These are phyloP conservation scores for Corinectria fuckeliana DNA, from an alignment of 2,329 filamentous ascomycete species.

Conservation along the genomic window DNA sequence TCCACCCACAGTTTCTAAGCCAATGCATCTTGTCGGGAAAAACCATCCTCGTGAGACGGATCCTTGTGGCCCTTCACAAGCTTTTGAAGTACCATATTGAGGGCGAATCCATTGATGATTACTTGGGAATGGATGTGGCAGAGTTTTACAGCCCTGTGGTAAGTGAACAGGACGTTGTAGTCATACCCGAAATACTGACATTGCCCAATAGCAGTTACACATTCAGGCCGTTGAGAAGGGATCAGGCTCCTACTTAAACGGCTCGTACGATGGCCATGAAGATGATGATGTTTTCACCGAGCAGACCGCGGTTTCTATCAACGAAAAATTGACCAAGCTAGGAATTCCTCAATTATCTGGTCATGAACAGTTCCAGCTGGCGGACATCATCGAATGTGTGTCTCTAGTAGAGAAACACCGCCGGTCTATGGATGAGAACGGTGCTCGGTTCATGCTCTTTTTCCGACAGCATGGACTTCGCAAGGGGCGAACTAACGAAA, in stretches of 20 bases:
- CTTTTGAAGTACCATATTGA: slow-evolving; percentile 83
- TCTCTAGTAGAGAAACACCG: slow-evolving; percentile 86
- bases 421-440: slow-evolving; percentile 89
- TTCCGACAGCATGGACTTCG: slow-evolving; percentile 81
- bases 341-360: slow-evolving; percentile 81
- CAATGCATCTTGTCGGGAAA: slow-evolving; percentile 88
- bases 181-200: slow-evolving; percentile 13
- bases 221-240: slow-evolving; percentile 38
- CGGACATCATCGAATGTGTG: slow-evolving; percentile 84
- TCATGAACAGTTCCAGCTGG: slow-evolving; percentile 84
- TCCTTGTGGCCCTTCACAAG: slow-evolving; percentile 75
- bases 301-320: slow-evolving; percentile 71
- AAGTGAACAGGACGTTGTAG: slow-evolving; percentile 10
- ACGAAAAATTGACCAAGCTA: slow-evolving; percentile 76
- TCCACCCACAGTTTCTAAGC: slow-evolving; percentile 89
- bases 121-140: slow-evolving; percentile 70
- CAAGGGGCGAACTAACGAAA: slow-evolving; percentile 67
- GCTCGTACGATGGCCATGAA: slow-evolving; percentile 47
- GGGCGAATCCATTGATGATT: slow-evolving; percentile 80
- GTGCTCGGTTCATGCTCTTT: slow-evolving; percentile 84
- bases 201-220: slow-evolving; percentile 21
- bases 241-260: slow-evolving; percentile 47
- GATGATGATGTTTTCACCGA: slow-evolving; percentile 74
- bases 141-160: slow-evolving; percentile 58
- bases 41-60: slow-evolving; percentile 69